Base-by-base conservation (phyloP, 2,329 filamentous ascomycete species). In the Arthrinium puccinioides region DNA sequence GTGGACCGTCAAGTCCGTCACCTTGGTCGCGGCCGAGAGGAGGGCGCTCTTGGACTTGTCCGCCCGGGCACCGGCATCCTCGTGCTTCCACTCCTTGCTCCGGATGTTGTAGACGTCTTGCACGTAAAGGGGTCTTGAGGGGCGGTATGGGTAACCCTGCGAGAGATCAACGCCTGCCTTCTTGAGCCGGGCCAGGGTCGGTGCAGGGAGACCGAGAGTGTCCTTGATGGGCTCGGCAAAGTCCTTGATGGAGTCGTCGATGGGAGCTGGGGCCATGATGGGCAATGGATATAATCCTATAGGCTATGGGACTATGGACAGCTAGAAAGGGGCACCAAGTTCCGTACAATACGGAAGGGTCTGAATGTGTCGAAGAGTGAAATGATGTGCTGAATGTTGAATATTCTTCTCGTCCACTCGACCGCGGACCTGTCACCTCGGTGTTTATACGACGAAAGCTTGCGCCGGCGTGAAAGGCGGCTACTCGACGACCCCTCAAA, bases 121-220 rank as follows among this genome's bases (percentile, higher is more conserved):
- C 0, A 86, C 62, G 47, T 79, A 87, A 1, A 86, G 61, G 1
- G 83, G 82, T 32, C 70, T 69, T 0, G 76, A 71, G 2, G 82
- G 82, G 0, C 81, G 74, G 48, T 86, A 85, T 0, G 83, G 83
- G 45, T 87, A 87, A 1, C 82, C 83, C 1, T 75, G 61, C 1
- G 78, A 82, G 3, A 87, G 64, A 51, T 87, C 80, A 37, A 87
- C 71, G 2, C 78, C 81, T 0, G 79, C 80, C 43, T 82, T 84
- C 46, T 77, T 73, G 1, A 87, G 66, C 4, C 82, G 70, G 33
- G 68, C 62, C 2, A 69, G 66, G 2, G 81, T 63, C 2, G 72
- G 48, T 9, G 66, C 66, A 3, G 83, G 83, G 6, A 87, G 63
- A 1, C 66, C 69, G 1, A 87, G 64, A 0, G 62, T 78, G 51